Conservation (phyloP, 345 rosid genomes). For the Mercurialis annua region DNA sequence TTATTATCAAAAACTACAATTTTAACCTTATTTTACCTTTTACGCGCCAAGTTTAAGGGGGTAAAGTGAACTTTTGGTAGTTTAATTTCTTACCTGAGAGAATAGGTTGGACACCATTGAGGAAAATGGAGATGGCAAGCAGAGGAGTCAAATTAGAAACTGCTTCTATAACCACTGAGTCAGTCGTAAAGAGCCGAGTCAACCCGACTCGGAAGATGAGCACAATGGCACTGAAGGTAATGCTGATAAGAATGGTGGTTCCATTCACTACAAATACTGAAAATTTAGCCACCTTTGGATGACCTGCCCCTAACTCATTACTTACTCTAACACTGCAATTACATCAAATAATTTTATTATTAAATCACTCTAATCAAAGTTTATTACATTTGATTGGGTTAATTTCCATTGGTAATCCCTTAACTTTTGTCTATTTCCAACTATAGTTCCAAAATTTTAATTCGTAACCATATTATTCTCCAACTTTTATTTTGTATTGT, state of each 20-base stretch:
- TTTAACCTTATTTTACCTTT: too few relatives aligned
- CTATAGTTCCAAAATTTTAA: too few relatives aligned
- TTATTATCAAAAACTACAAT: too few relatives aligned
- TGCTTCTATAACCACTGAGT: constrained; percentile 57
- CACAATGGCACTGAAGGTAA: constrained; percentile 47
- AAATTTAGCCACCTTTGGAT: constrained; percentile 66
- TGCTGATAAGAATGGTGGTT: constrained; percentile 58
- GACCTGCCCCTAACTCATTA: constrained; percentile 89
- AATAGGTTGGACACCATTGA: constrained; percentile 91
- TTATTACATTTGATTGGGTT: too few relatives aligned
- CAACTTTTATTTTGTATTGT: too few relatives aligned
- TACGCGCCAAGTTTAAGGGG: too few relatives aligned
- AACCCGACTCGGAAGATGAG: constrained; percentile 48
- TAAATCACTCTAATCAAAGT: too few relatives aligned
- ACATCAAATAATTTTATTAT: neutral
- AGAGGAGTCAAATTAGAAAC: constrained; percentile 66
- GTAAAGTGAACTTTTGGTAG: too few relatives aligned
- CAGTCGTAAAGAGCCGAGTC: constrained; percentile 69
- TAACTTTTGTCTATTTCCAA: too few relatives aligned
- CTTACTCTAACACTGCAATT: constrained; percentile 66
- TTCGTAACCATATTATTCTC: too few relatives aligned
- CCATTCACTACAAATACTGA: constrained; percentile 69
- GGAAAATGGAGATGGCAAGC: constrained; percentile 76
- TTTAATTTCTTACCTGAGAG: constrained; percentile 82
- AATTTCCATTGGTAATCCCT: too few relatives aligned